A percentile compares a stretch with the other conserved stretches of the same genome.
These are phyloP conservation scores for Picochlorum sp. DNA, from an alignment of 139 green algal genomes.

Conservation along the genomic window DNA sequence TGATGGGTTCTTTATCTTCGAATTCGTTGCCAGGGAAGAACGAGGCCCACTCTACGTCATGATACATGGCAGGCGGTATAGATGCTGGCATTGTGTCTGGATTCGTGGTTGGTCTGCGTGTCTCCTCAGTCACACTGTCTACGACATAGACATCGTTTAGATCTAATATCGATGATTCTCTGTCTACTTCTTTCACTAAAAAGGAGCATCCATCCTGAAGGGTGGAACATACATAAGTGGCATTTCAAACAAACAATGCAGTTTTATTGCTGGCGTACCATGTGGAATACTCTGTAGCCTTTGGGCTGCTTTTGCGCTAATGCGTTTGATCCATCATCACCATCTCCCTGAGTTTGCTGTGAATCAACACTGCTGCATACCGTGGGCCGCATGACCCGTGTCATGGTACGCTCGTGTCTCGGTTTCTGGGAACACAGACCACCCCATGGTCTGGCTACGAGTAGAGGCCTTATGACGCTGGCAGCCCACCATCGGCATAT, in stretches of 20 bases:
- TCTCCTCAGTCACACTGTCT: neutral
- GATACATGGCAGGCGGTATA: neutral
- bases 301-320: neutral
- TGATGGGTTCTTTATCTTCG: neutral
- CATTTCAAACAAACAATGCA: neutral
- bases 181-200: conserved; percentile 4
- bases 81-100: conserved; percentile 1
- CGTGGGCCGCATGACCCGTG: no score
- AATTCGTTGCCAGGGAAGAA: conserved; percentile 2
- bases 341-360: neutral
- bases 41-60: neutral
- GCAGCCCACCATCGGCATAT: no score
- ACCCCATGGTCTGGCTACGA: no score
- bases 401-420: no score
- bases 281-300: neutral
- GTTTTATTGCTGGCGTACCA: neutral
- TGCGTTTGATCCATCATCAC: neutral
- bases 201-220: conserved; percentile 7
- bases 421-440: no score
- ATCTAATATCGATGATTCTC: neutral
- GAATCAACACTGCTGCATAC: neutral
- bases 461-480: no score
- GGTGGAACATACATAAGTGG: neutral
- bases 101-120: no score
- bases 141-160: no score